Evolutionary conservation across 495 filamentous ascomycete species (phyloP).

Genomic region (Penicillium maclennaniae): DNA sequence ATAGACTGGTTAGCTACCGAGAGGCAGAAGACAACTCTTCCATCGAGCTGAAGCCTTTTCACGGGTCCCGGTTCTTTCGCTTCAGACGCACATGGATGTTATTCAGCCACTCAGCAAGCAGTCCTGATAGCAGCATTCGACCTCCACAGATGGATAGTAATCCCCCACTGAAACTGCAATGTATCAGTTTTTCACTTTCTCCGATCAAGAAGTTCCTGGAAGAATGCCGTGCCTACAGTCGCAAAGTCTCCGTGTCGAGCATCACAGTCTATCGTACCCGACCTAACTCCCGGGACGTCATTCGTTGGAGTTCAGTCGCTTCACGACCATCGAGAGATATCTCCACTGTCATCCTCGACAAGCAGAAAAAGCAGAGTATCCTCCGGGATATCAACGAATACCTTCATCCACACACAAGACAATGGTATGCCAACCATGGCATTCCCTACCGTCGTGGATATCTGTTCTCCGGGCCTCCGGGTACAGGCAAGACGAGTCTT

Average conservation of each 20-base stretch:
- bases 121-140: not conserved
- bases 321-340: constrained; percentile 55
- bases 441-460: constrained; percentile 63
- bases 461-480: constrained; percentile 64
- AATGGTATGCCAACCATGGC: constrained; percentile 48
- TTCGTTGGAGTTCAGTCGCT: constrained; percentile 20
- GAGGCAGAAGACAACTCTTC: not conserved
- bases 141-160: constrained; percentile 1
- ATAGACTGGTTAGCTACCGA: constrained; percentile 3
- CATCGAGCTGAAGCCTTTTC: constrained; percentile 7
- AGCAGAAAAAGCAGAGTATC: constrained; percentile 38
- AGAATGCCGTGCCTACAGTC: constrained; percentile 1
- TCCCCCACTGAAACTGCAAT: not conserved
- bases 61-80: constrained; percentile 2
- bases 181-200: not conserved
- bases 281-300: not conserved
- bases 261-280: constrained; percentile 3
- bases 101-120: not conserved
- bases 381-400: constrained; percentile 14
- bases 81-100: constrained; percentile 6
- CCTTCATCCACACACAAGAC: constrained; percentile 8
- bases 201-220: constrained; percentile 3
- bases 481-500: constrained; percentile 64
- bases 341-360: constrained; percentile 74
- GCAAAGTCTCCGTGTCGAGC: constrained; percentile 3